Evolutionary conservation across 2,329 filamentous ascomycete genomes (phyloP).

Genomic region (Ophidiomyces ophidiicola): DNA sequence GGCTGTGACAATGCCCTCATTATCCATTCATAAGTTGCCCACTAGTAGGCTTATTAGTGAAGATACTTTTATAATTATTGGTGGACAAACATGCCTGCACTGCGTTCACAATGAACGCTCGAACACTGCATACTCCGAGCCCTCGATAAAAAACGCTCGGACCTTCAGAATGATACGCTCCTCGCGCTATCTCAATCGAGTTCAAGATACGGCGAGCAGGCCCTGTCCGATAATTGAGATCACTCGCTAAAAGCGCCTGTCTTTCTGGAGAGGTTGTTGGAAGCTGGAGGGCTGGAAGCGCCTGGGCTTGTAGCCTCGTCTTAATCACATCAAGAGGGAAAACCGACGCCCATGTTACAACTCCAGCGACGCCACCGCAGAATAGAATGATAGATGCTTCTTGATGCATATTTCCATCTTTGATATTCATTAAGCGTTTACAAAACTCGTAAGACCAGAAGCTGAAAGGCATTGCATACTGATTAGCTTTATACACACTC

Average conservation of each 20-base stretch:
- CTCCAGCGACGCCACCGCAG: constrained; percentile 75
- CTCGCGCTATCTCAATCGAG: constrained; percentile 51
- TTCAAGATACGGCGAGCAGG: constrained; percentile 28
- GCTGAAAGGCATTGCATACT: constrained; percentile 26
- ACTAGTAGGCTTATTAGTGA: constrained; percentile 41
- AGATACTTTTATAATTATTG: not conserved
- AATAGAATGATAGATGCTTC: constrained; percentile 55
- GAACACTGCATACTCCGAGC: constrained; percentile 65
- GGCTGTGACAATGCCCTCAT: constrained; percentile 42
- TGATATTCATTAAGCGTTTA: constrained; percentile 45
- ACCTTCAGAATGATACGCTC: constrained; percentile 55
- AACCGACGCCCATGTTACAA: constrained; percentile 78
- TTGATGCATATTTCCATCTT: constrained; percentile 37
- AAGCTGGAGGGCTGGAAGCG: constrained; percentile 9
- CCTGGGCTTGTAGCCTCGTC: constrained; percentile 75
- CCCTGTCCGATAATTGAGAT: not conserved
- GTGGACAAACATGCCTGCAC: constrained; percentile 43
- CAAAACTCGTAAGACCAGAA: constrained; percentile 84
- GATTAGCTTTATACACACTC: not conserved
- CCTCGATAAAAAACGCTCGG: constrained; percentile 56
- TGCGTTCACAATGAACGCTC: constrained; percentile 87
- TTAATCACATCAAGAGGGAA: constrained; percentile 91
- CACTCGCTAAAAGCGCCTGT: constrained; percentile 18
- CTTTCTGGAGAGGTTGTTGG: constrained; percentile 15
- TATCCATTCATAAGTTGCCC: constrained; percentile 82